These are phyloP conservation scores for Pythium pyrilobum DNA, from an alignment of 352 stramenopile genomes.

Conservation along the genomic window DNA sequence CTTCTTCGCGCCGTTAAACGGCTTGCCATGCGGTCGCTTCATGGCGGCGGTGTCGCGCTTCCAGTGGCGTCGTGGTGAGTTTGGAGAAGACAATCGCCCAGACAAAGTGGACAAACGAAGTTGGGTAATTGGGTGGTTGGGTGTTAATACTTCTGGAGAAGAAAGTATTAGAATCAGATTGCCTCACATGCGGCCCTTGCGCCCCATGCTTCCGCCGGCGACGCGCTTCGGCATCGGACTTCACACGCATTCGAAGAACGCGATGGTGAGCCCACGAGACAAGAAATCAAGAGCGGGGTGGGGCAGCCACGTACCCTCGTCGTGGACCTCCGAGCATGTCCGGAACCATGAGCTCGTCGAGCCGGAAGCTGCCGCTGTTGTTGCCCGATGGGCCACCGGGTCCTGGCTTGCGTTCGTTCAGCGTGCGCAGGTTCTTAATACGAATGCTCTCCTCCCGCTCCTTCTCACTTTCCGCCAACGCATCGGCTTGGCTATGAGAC, in stretches of 20 bases:
- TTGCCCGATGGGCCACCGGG: constrained; percentile 3
- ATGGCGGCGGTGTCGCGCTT: background rate
- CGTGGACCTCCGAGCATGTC: constrained; percentile 31
- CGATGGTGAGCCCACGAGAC: background rate
- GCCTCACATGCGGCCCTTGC: constrained; percentile 59
- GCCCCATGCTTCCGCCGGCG: constrained; percentile 34
- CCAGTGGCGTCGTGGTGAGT: background rate
- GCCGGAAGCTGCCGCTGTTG: constrained; percentile 24
- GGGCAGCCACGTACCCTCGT: constrained; percentile 51
- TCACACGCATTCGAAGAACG: background rate
- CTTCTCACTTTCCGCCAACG: constrained; percentile 44
- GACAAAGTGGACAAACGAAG: background rate
- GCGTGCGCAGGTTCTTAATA: constrained; percentile 44
- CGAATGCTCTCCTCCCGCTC: constrained; percentile 43
- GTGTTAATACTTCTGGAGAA: constrained; percentile 13
- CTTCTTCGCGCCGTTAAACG: constrained; percentile 4
- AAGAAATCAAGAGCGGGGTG: background rate
- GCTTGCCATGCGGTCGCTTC: constrained; percentile 9
- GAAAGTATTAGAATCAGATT: constrained; percentile 10
- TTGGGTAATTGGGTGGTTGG: constrained; percentile 9
- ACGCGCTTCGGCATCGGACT: constrained; percentile 14
- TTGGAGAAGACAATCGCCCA: background rate
- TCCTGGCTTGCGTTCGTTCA: constrained; percentile 39
- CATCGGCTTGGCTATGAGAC: constrained; percentile 40
- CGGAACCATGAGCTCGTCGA: constrained; percentile 37